phyloP scores from a whole-genome alignment of 2,329 filamentous ascomycete species.

The Neofusicoccum laricinum region DNA sequence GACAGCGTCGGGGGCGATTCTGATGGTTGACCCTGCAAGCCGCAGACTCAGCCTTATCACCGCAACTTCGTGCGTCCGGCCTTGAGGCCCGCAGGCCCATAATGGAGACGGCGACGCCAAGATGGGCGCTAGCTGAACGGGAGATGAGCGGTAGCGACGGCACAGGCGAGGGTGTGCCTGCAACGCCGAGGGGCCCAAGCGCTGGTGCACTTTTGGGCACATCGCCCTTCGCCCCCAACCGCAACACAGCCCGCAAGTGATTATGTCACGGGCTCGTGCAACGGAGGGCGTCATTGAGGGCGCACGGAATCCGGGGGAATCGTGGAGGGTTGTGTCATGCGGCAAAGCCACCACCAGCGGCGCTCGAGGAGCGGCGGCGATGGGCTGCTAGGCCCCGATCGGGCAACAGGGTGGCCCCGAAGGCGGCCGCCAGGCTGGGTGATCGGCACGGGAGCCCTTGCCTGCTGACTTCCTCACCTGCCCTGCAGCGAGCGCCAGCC shows the following conservation, averaged over 20 bases:
- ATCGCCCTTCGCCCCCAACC: neutral
- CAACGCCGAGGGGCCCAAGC: neutral
- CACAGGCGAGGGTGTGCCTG: neutral
- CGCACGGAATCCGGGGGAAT: neutral
- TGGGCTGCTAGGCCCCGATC: neutral
- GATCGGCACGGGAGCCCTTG: neutral
- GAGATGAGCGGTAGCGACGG: constrained; percentile 1
- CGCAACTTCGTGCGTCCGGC: neutral
- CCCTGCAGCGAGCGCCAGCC: neutral
- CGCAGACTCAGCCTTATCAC: neutral
- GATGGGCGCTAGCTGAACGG: neutral
- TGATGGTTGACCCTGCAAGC: neutral
- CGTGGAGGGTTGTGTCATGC: neutral
- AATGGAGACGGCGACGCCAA: neutral
- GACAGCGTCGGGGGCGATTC: neutral
- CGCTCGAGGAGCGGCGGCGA: neutral
- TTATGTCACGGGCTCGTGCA: neutral
- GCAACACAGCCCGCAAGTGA: neutral
- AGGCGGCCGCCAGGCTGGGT: neutral
- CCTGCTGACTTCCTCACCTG: constrained; percentile 10
- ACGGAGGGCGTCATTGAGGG: neutral
- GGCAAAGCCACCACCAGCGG: neutral
- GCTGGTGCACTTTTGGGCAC: neutral
- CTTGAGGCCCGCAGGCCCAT: neutral
- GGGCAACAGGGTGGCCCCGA: neutral